A percentile compares a stretch with the other conserved stretches of the same genome.
Conservation (phyloP, 2,329 filamentous ascomycete species). For the Hypoxylon sp. region DNA sequence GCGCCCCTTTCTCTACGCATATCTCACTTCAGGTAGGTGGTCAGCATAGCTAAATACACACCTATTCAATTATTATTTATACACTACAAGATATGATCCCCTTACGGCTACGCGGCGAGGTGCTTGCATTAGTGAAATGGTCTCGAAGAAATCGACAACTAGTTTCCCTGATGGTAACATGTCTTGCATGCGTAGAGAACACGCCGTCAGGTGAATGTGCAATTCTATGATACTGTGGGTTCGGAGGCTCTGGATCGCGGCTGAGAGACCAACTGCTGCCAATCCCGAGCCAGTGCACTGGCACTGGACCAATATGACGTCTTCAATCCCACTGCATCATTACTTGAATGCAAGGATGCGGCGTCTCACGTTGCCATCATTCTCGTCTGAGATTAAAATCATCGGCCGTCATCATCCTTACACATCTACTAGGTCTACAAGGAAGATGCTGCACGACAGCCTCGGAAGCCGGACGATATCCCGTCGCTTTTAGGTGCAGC, state of each 20-base stretch:
- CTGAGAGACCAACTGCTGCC: neutral
- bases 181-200: neutral
- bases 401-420: slow-evolving; percentile 11
- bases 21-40: neutral
- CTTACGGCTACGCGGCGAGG: neutral
- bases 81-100: neutral
- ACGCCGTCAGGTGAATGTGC: neutral
- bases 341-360: slow-evolving; percentile 27
- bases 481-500: slow-evolving; percentile 19
- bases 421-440: neutral
- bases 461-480: slow-evolving; percentile 24
- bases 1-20: slow-evolving; percentile 7
- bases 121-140: slow-evolving; percentile 2
- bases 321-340: slow-evolving; percentile 27
- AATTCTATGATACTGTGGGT: slow-evolving; percentile 8
- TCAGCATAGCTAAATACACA: neutral
- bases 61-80: neutral
- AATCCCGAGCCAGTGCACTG: slow-evolving; percentile 29
- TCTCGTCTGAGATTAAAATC: slow-evolving; percentile 3
- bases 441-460: slow-evolving; percentile 9
- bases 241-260: slow-evolving; percentile 18
- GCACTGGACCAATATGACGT: slow-evolving; percentile 40
- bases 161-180: neutral
- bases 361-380: slow-evolving; percentile 25
- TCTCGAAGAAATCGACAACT: neutral